Percentiles rank a stretch among this genome's conserved stretches.
These are phyloP conservation scores for Piper betle DNA, from an alignment of 164 flowering plant species.

Conservation along the genomic window DNA sequence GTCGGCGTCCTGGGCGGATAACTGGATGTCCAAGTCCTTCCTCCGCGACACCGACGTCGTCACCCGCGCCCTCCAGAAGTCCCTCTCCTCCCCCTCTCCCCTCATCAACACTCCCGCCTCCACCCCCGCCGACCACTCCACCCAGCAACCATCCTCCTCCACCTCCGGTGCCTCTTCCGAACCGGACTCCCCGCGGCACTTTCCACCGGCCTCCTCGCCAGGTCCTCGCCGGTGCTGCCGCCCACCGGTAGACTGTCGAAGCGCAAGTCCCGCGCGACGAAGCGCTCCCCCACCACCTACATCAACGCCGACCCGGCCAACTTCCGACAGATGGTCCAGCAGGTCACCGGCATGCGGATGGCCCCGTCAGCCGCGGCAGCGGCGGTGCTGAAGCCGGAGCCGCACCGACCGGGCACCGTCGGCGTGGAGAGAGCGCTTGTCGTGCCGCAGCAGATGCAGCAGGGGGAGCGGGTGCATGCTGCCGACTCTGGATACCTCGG, in stretches of 20 bases:
- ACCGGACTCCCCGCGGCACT: no score
- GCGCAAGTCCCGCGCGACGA: no score
- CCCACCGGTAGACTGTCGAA: slow-evolving; percentile 27
- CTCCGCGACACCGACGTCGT: slow-evolving; percentile 55
- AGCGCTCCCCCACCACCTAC: no score
- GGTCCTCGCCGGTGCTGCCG: slow-evolving; percentile 5
- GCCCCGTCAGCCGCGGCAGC: slow-evolving; percentile 16
- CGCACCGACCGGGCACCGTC: slow-evolving; percentile 35
- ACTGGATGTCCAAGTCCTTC: slow-evolving; percentile 48
- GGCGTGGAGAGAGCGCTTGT: slow-evolving; percentile 13
- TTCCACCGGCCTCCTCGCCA: no score
- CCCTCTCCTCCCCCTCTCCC: slow-evolving; percentile 20
- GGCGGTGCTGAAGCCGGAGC: slow-evolving; percentile 62
- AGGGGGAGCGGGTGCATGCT: slow-evolving; percentile 27
- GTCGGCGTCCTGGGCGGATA: slow-evolving; percentile 26
- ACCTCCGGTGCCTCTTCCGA: slow-evolving; percentile 6
- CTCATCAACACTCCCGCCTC: background rate
- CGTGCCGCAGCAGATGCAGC: slow-evolving; percentile 76
- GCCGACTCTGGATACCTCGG: slow-evolving; percentile 78
- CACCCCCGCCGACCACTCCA: background rate
- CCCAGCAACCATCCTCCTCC: slow-evolving; percentile 2
- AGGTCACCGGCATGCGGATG: no score
- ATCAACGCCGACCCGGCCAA: no score
- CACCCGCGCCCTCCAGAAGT: slow-evolving; percentile 53
- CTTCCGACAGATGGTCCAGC: no score